Percentiles rank a stretch among this genome's conserved stretches.
phyloP scores from a whole-genome alignment of 345 rosid species.

The Dipteronia sinensis region DNA sequence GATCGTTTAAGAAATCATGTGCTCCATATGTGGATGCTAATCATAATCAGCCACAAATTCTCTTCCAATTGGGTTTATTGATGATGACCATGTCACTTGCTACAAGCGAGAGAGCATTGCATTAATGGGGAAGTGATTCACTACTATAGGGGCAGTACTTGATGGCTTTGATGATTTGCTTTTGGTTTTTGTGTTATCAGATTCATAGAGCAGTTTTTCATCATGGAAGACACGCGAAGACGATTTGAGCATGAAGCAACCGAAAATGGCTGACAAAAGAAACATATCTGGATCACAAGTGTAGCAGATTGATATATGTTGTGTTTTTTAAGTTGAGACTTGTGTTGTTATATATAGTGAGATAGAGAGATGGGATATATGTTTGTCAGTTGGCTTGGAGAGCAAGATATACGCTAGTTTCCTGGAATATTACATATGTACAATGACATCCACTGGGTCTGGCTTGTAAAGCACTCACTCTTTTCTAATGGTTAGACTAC shows the following conservation, averaged over 20 bases:
- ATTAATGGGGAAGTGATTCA: conserved; percentile 30
- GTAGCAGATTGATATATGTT: no score
- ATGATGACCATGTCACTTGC: neutral
- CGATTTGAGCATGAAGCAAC: conserved; percentile 11
- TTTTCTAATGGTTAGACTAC: no score
- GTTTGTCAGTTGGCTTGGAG: no score
- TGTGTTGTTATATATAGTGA: no score
- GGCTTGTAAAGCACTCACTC: no score
- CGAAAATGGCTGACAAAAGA: neutral
- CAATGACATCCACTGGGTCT: no score
- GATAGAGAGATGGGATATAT: no score
- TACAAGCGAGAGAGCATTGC: conserved; percentile 28
- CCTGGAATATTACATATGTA: no score
- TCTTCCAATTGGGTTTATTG: neutral
- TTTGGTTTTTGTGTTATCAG: neutral
- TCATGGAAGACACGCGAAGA: conserved; percentile 3
- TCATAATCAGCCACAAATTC: no score
- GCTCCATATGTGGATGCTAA: neutral
- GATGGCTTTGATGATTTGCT: neutral
- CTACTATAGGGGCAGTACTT: conserved; percentile 9
- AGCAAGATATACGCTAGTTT: no score
- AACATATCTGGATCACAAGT: neutral
- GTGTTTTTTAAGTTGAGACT: no score
- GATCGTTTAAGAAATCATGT: neutral
- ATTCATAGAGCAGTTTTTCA: neutral